Evolutionary conservation across 2,329 filamentous ascomycete genomes (phyloP).

Genomic region (Penicillium sp.): DNA sequence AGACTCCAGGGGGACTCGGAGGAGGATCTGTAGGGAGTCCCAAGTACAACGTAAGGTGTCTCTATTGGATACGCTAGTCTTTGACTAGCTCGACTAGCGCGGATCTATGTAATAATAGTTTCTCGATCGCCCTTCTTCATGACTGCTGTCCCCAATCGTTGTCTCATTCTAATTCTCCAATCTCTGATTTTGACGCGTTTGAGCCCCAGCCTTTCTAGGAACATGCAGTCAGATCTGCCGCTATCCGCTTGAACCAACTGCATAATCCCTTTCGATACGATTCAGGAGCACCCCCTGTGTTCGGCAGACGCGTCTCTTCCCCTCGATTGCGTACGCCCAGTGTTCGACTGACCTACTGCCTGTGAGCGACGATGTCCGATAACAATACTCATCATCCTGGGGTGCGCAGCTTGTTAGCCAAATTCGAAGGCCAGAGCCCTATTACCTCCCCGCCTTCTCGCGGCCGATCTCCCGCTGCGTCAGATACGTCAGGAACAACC

Average conservation of each 20-base stretch:
- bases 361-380: constrained; percentile 19
- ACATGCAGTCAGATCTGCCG: constrained; percentile 11
- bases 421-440: constrained; percentile 67
- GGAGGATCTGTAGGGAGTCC: background rate
- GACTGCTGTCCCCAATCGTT: constrained; percentile 1
- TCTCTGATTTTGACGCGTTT: constrained; percentile 1
- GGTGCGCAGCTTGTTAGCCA: constrained; percentile 71
- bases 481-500: constrained; percentile 40
- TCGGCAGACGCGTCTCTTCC: constrained; percentile 8
- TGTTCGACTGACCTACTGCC: constrained; percentile 12
- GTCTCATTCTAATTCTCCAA: constrained; percentile 1
- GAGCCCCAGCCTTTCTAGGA: background rate
- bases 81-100: constrained; percentile 4
- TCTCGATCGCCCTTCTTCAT: constrained; percentile 8
- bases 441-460: constrained; percentile 62
- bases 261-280: background rate
- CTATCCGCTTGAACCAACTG: constrained; percentile 8
- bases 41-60: constrained; percentile 4
- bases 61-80: constrained; percentile 10
- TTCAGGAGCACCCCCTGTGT: constrained; percentile 9
- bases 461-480: constrained; percentile 62
- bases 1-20: background rate
- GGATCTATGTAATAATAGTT: constrained; percentile 15
- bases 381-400: constrained; percentile 39
- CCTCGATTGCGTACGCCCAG: constrained; percentile 18